Evolutionary conservation across 2,329 filamentous ascomycete genomes (phyloP).

Genomic region (Polychaeton citri): DNA sequence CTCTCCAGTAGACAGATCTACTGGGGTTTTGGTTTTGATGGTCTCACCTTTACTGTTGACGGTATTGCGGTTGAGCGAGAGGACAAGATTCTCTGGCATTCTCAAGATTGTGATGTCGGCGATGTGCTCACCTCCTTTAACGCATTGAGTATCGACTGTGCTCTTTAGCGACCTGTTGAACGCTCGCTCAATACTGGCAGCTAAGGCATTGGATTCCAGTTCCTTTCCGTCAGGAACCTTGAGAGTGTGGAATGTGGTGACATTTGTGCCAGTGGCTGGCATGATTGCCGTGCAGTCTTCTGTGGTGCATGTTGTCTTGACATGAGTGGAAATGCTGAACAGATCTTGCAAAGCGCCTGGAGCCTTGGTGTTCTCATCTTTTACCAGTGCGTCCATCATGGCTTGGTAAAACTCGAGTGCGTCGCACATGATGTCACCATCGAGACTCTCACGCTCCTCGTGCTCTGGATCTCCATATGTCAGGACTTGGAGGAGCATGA

Average conservation of each 20-base stretch:
- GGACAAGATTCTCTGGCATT: slow-evolving; percentile 3
- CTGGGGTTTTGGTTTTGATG: slow-evolving; percentile 2
- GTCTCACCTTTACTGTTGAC: background rate
- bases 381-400: slow-evolving; percentile 4
- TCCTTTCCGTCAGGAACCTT: too few relatives aligned
- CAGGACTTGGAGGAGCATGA: slow-evolving; percentile 8
- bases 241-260: too few relatives aligned
- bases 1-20: slow-evolving; percentile 4
- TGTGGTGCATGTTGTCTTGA: too few relatives aligned
- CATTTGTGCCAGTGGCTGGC: too few relatives aligned
- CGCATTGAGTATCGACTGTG: slow-evolving; percentile 1
- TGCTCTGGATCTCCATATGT: slow-evolving; percentile 4
- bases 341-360: slow-evolving; percentile 2
- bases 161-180: slow-evolving; percentile 1
- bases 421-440: slow-evolving; percentile 8
- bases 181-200: too few relatives aligned
- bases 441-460: background rate
- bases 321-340: too few relatives aligned
- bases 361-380: background rate
- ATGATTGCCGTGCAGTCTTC: too few relatives aligned
- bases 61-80: slow-evolving; percentile 3
- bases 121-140: slow-evolving; percentile 1
- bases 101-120: background rate
- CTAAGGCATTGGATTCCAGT: too few relatives aligned
- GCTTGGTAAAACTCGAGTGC: slow-evolving; percentile 5